A percentile compares a stretch with the other conserved stretches of the same genome.
Conservation (phyloP, 441 rosid species). For the Kokia cookei region DNA sequence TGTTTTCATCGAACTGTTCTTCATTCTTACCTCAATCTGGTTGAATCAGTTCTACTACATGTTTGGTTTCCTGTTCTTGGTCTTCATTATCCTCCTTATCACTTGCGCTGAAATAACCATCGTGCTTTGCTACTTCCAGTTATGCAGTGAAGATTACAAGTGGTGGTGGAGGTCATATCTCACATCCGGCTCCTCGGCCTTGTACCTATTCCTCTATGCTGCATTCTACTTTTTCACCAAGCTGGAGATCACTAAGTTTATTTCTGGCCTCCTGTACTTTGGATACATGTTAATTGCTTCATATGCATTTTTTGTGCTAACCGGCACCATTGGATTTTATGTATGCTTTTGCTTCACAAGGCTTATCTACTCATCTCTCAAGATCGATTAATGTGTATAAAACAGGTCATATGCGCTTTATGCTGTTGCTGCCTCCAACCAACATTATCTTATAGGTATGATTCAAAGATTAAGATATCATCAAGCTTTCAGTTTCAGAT, state of each 20-base stretch:
- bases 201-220: slow-evolving; percentile 53
- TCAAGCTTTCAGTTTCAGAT: slow-evolving; percentile 29
- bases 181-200: slow-evolving; percentile 59
- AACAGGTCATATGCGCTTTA: background rate
- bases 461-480: slow-evolving; percentile 15
- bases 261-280: slow-evolving; percentile 47
- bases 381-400: slow-evolving; percentile 36
- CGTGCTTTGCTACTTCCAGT: background rate
- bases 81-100: slow-evolving; percentile 46
- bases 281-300: slow-evolving; percentile 66
- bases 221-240: slow-evolving; percentile 61
- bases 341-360: slow-evolving; percentile 63
- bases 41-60: slow-evolving; percentile 65
- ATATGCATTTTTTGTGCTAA: slow-evolving; percentile 49
- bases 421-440: background rate
- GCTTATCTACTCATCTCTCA: slow-evolving; percentile 59
- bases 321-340: slow-evolving; percentile 56
- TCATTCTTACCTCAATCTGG: slow-evolving; percentile 64
- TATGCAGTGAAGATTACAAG: slow-evolving; percentile 38
- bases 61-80: slow-evolving; percentile 61
- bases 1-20: slow-evolving; percentile 61
- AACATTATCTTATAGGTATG: slow-evolving; percentile 3
- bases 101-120: background rate
- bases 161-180: slow-evolving; percentile 80
- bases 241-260: slow-evolving; percentile 55